Evolutionary conservation across 352 stramenopile genomes (phyloP).

Genomic region (Phytophthora pistaciae): DNA sequence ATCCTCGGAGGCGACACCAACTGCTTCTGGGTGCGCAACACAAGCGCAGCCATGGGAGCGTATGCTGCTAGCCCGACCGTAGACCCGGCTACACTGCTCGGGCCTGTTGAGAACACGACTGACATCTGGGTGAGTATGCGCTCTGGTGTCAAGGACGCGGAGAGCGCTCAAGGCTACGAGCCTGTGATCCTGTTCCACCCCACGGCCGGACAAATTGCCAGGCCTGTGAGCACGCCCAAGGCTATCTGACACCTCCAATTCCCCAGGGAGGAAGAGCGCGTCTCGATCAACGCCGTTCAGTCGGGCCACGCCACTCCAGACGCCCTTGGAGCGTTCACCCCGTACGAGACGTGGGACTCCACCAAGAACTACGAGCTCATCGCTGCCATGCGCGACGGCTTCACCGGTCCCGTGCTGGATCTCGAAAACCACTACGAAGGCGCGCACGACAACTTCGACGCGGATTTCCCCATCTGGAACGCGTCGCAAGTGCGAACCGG

Average conservation of each 20-base stretch:
- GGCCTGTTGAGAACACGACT: constrained; percentile 14
- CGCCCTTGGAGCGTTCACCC: constrained; percentile 1
- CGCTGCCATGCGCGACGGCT: constrained; percentile 13
- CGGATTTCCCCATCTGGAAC: constrained; percentile 15
- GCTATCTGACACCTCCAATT: constrained; percentile 13
- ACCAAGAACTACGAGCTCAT: constrained; percentile 35
- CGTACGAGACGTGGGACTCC: constrained; percentile 5
- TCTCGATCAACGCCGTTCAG: constrained; percentile 27
- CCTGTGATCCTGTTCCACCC: constrained; percentile 18
- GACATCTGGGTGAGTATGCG: constrained; percentile 20
- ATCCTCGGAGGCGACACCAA: constrained; percentile 32
- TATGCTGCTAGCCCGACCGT: constrained; percentile 1
- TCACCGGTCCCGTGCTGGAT: constrained; percentile 27
- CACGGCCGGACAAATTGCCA: constrained; percentile 5
- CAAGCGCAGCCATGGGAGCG: neutral
- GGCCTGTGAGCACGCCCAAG: constrained; percentile 6
- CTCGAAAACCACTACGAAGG: constrained; percentile 37
- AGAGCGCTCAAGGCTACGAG: constrained; percentile 13
- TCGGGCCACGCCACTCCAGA: constrained; percentile 18
- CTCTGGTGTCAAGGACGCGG: constrained; percentile 7
- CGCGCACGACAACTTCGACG: constrained; percentile 23
- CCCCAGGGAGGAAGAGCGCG: constrained; percentile 15
- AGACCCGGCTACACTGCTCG: constrained; percentile 10
- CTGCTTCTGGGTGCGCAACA: constrained; percentile 29
- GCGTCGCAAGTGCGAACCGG: constrained; percentile 27